phyloP scores from a whole-genome alignment of 163 green algal genomes.

The Coccomyxa subellipsoidea region DNA sequence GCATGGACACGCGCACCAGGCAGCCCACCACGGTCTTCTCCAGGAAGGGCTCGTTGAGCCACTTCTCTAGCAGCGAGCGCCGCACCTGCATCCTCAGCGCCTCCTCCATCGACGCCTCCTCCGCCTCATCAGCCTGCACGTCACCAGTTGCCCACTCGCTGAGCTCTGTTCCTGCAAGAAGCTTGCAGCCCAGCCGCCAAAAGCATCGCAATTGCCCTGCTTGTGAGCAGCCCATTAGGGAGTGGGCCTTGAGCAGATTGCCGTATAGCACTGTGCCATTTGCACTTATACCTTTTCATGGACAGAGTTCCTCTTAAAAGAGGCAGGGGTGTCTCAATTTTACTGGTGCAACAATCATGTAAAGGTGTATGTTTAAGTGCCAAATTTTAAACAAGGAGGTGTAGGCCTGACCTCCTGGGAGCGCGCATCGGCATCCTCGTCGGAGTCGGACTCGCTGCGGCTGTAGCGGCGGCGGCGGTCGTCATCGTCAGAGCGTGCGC shows the following conservation, averaged over 20 bases:
- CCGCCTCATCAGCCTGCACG: background rate
- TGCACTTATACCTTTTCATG: too few relatives aligned
- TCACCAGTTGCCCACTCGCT: background rate
- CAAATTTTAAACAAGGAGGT: too few relatives aligned
- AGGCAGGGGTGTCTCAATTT: too few relatives aligned
- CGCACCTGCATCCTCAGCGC: slow-evolving; percentile 33
- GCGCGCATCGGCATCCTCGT: background rate
- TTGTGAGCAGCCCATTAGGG: too few relatives aligned
- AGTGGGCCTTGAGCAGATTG: too few relatives aligned
- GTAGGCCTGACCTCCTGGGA: background rate
- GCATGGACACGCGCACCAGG: slow-evolving; percentile 32
- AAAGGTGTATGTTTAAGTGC: too few relatives aligned
- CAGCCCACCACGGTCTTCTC: slow-evolving; percentile 41
- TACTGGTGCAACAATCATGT: too few relatives aligned
- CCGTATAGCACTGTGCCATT: background rate
- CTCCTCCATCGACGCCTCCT: slow-evolving; percentile 19
- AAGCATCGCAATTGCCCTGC: too few relatives aligned
- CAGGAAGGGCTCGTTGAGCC: slow-evolving; percentile 58
- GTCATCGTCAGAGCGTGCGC: background rate
- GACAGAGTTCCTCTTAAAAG: too few relatives aligned
- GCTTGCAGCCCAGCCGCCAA: too few relatives aligned
- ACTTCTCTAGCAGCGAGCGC: slow-evolving; percentile 49
- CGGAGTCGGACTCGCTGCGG: slow-evolving; percentile 2
- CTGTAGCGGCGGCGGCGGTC: background rate
- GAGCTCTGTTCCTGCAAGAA: too few relatives aligned